Percentiles rank a stretch among this genome's conserved stretches.
phyloP scores from a whole-genome alignment of 2,329 filamentous ascomycete genomes.

The Aulographum hederae region DNA sequence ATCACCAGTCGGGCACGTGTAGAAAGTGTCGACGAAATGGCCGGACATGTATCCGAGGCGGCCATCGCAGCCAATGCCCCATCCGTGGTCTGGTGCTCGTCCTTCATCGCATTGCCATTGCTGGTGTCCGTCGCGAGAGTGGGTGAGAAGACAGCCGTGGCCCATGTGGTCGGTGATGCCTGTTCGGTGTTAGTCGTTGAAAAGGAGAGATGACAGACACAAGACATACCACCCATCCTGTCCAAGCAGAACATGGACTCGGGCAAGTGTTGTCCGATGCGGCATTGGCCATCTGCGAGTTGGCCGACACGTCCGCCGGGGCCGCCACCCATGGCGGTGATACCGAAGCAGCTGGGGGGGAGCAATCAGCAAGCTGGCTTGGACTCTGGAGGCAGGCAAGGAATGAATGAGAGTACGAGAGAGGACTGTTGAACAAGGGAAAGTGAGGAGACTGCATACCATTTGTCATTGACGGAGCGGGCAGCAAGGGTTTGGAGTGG shows the following conservation, averaged over 20 bases:
- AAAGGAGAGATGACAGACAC: slow-evolving; percentile 1
- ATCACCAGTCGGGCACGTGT: slow-evolving; percentile 40
- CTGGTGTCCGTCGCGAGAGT: slow-evolving; percentile 34
- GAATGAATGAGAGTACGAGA: too few relatives aligned
- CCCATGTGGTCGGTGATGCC: slow-evolving; percentile 35
- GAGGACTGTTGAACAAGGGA: too few relatives aligned
- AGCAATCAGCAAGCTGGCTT: too few relatives aligned
- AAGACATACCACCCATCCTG: slow-evolving; percentile 21
- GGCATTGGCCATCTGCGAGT: slow-evolving; percentile 41
- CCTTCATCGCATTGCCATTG: slow-evolving; percentile 44
- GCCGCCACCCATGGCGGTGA: slow-evolving; percentile 31
- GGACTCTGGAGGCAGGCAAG: too few relatives aligned
- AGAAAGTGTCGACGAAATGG: slow-evolving; percentile 35
- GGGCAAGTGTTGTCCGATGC: slow-evolving; percentile 31
- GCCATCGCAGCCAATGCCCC: slow-evolving; percentile 35
- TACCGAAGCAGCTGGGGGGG: slow-evolving; percentile 1
- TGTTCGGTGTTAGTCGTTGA: slow-evolving; percentile 3
- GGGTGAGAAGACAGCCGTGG: slow-evolving; percentile 45
- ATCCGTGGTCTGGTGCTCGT: slow-evolving; percentile 26
- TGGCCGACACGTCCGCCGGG: slow-evolving; percentile 37
- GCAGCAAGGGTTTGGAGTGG: too few relatives aligned
- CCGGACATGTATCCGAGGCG: slow-evolving; percentile 31
- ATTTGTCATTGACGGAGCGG: too few relatives aligned
- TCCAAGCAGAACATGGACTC: slow-evolving; percentile 36
- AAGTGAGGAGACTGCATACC: too few relatives aligned